phyloP scores from a whole-genome alignment of 345 rosid species.

The Lepidium africanum region DNA sequence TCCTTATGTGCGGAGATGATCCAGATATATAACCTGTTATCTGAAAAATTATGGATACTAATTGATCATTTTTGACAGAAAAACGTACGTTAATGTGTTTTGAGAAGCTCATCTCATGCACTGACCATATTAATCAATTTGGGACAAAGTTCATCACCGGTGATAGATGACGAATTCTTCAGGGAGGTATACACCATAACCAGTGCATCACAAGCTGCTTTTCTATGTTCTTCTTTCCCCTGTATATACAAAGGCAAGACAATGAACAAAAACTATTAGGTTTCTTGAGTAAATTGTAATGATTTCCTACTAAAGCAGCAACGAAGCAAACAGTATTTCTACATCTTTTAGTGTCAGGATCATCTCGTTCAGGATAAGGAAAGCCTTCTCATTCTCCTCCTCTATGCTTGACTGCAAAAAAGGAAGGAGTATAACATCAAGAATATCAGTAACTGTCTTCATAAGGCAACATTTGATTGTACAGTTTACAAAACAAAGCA shows the following conservation, averaged over 20 bases:
- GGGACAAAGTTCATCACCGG: slow-evolving; percentile 38
- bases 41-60: slow-evolving; percentile 35
- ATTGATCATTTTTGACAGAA: neutral
- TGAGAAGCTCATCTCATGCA: neutral
- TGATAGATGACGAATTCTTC: slow-evolving; percentile 31
- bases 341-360: slow-evolving; percentile 81
- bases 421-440: slow-evolving; percentile 6
- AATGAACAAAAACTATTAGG: neutral
- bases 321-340: slow-evolving; percentile 27
- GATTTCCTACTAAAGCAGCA: neutral
- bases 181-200: slow-evolving; percentile 47
- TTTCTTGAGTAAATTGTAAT: neutral
- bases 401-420: slow-evolving; percentile 51
- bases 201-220: slow-evolving; percentile 70
- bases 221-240: slow-evolving; percentile 73
- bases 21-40: slow-evolving; percentile 86
- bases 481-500: too few species aligned
- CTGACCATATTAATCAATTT: slow-evolving; percentile 78
- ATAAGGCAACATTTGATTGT: neutral
- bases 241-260: slow-evolving; percentile 23
- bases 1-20: slow-evolving; percentile 80
- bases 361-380: slow-evolving; percentile 86
- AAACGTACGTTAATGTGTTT: neutral
- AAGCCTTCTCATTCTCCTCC: slow-evolving; percentile 68
- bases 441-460: neutral